These are phyloP conservation scores for Fusarium scirpi DNA, from an alignment of 2,329 filamentous ascomycete species.

Conservation along the genomic window DNA sequence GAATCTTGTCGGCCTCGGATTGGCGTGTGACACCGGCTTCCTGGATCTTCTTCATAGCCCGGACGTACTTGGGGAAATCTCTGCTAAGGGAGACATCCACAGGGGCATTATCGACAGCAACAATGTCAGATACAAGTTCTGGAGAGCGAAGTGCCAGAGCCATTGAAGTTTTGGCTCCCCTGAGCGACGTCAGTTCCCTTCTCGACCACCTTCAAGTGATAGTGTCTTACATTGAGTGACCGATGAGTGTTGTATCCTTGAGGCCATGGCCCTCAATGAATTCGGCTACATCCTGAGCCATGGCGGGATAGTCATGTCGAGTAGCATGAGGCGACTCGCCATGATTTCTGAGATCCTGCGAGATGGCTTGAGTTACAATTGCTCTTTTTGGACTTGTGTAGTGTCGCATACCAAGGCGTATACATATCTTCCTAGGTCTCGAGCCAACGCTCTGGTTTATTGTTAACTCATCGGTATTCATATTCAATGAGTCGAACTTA, in stretches of 20 bases:
- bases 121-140: slow-evolving; percentile 73
- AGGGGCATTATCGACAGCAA: slow-evolving; percentile 93
- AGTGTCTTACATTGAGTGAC: slow-evolving; percentile 84
- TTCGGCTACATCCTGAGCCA: slow-evolving; percentile 84
- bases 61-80: slow-evolving; percentile 83
- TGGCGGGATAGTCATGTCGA: slow-evolving; percentile 81
- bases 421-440: slow-evolving; percentile 82
- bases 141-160: slow-evolving; percentile 80
- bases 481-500: slow-evolving; percentile 59
- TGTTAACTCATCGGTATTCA: background rate
- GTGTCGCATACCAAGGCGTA: slow-evolving; percentile 77
- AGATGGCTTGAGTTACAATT: slow-evolving; percentile 29
- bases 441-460: slow-evolving; percentile 75
- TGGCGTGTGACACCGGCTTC: slow-evolving; percentile 74
- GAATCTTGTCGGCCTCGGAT: slow-evolving; percentile 82
- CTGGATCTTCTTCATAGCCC: slow-evolving; percentile 87
- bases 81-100: slow-evolving; percentile 80
- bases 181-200: slow-evolving; percentile 47
- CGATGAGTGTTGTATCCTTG: slow-evolving; percentile 81
- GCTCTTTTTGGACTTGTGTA: slow-evolving; percentile 2
- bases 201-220: background rate
- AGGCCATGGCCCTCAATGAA: slow-evolving; percentile 82
- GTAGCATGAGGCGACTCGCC: slow-evolving; percentile 85
- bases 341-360: slow-evolving; percentile 89
- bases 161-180: slow-evolving; percentile 95